Conservation (phyloP, 306 rosid species). For the Pyrus communis region DNA sequence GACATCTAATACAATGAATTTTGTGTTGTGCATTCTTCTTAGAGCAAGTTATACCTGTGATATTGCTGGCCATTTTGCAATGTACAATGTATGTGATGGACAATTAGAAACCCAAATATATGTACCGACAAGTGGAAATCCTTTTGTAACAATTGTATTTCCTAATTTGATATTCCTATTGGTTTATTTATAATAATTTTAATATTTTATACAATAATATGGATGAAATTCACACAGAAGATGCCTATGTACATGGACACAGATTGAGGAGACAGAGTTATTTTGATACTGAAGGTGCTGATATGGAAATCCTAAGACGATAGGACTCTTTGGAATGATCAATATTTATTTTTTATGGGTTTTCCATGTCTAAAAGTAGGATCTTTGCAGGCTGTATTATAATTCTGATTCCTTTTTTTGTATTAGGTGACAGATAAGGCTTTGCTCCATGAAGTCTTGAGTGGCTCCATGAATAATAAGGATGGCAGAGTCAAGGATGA, state of each 20-base stretch:
- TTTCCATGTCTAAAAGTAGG: not conserved
- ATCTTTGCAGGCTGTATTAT: not conserved
- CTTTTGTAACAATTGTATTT: not conserved
- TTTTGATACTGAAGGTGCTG: not conserved
- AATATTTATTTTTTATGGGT: not conserved
- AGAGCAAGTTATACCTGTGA: not conserved
- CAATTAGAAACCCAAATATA: not conserved
- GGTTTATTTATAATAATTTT: too few relatives aligned
- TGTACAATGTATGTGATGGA: not conserved
- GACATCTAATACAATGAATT: not conserved
- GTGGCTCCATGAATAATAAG: constrained; percentile 62
- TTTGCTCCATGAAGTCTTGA: constrained; percentile 68
- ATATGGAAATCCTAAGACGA: not conserved
- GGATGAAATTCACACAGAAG: not conserved
- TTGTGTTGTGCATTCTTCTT: not conserved
- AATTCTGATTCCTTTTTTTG: not conserved
- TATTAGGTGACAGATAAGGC: constrained; percentile 86
- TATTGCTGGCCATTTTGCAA: not conserved
- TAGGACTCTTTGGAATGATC: not conserved
- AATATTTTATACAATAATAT: too few relatives aligned
- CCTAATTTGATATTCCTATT: not conserved
- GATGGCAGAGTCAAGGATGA: constrained; percentile 92
- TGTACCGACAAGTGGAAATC: not conserved
- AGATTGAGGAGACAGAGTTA: not conserved
- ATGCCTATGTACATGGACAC: not conserved